A percentile compares a stretch with the other conserved stretches of the same genome.
These are phyloP conservation scores for Fusarium fracticaudum DNA, from an alignment of 2,329 filamentous ascomycete species.

Conservation along the genomic window DNA sequence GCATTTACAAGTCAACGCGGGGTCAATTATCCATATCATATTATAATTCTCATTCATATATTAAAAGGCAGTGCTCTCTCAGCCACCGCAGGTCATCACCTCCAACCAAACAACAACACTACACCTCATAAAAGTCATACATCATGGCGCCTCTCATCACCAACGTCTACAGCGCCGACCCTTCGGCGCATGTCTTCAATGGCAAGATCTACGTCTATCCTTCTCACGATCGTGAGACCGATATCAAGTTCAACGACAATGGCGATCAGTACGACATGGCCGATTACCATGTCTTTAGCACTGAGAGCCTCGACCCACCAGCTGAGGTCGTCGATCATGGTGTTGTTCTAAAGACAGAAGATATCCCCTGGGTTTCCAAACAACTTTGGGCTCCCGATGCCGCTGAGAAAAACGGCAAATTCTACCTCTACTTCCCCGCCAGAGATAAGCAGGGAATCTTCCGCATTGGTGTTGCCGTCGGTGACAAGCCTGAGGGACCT, in stretches of 20 bases:
- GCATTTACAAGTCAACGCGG: constrained; percentile 24
- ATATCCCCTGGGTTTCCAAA: constrained; percentile 80
- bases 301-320: constrained; percentile 59
- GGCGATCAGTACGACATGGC: constrained; percentile 87
- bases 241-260: constrained; percentile 82
- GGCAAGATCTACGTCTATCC: constrained; percentile 81
- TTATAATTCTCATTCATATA: constrained; percentile 1
- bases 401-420: constrained; percentile 72
- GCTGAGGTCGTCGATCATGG: constrained; percentile 77
- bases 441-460: constrained; percentile 76
- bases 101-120: neutral
- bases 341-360: constrained; percentile 69
- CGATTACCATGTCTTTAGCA: constrained; percentile 83
- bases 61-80: constrained; percentile 2
- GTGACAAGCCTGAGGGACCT: constrained; percentile 72
- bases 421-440: constrained; percentile 82
- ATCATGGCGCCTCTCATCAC: constrained; percentile 70
- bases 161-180: constrained; percentile 82
- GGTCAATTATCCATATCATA: constrained; percentile 23
- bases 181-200: constrained; percentile 83
- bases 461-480: constrained; percentile 76
- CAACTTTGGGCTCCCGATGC: constrained; percentile 86
- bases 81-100: neutral
- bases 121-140: neutral
- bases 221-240: constrained; percentile 80